These are phyloP conservation scores for Chaetomiaceae sp. DNA, from an alignment of 2,329 filamentous ascomycete species.

Conservation along the genomic window DNA sequence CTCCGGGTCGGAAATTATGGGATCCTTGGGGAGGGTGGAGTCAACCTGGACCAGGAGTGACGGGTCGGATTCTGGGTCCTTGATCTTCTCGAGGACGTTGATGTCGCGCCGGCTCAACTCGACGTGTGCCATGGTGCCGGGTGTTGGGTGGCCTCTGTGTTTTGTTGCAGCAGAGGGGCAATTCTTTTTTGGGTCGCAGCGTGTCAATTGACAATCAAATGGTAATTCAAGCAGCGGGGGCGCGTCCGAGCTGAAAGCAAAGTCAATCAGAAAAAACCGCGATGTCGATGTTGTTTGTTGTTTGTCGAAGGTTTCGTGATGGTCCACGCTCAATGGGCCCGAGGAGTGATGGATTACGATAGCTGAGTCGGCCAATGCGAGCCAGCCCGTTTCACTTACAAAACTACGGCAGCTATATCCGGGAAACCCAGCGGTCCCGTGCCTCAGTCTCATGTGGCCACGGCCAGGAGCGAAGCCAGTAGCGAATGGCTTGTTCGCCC, in stretches of 20 bases:
- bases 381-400: constrained; percentile 6
- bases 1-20: constrained; percentile 47
- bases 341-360: background rate
- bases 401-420: constrained; percentile 6
- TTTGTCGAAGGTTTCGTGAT: too few species aligned
- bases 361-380: constrained; percentile 6
- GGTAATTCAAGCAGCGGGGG: background rate
- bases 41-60: constrained; percentile 52
- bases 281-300: background rate
- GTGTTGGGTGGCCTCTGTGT: background rate
- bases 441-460: constrained; percentile 3
- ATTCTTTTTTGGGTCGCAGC: background rate
- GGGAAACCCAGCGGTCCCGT: constrained; percentile 16
- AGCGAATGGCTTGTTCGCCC: constrained; percentile 6
- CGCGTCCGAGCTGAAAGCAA: background rate
- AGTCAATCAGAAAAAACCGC: background rate
- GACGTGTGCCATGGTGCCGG: constrained; percentile 42
- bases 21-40: constrained; percentile 51
- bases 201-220: constrained; percentile 2
- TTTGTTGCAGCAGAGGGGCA: background rate
- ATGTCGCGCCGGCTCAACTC: constrained; percentile 55
- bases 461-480: background rate
- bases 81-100: constrained; percentile 62
- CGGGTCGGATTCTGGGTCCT: constrained; percentile 61
- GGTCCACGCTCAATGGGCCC: background rate